phyloP scores from a whole-genome alignment of 108 stramenopile genomes.

The Stephanodiscus triporus region DNA sequence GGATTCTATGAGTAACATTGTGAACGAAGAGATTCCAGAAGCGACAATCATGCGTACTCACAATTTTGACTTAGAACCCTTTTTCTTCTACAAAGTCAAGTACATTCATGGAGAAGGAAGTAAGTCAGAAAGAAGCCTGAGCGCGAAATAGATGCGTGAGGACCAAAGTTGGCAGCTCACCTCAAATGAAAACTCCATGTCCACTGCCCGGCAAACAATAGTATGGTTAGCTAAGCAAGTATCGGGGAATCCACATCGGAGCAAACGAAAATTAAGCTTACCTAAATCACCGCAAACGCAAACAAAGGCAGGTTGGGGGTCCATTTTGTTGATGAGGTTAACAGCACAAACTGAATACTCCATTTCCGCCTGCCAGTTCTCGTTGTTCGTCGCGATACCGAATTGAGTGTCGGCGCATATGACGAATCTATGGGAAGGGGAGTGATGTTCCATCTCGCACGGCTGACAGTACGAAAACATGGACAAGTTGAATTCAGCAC shows the following conservation, averaged over 20 bases:
- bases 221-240: too few relatives aligned
- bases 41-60: not conserved
- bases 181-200: constrained; percentile 64
- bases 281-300: constrained; percentile 75
- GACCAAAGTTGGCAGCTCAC: too few relatives aligned
- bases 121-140: too few relatives aligned
- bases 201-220: too few relatives aligned
- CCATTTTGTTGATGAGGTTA: constrained; percentile 55
- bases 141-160: too few relatives aligned
- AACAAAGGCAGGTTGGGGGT: constrained; percentile 66
- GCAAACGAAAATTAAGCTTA: not conserved
- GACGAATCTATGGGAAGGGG: constrained; percentile 52
- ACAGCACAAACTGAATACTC: constrained; percentile 59
- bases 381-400: constrained; percentile 58
- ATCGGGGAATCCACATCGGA: not conserved
- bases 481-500: not conserved
- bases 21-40: not conserved
- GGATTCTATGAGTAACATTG: constrained; percentile 11
- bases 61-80: constrained; percentile 40
- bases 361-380: constrained; percentile 68
- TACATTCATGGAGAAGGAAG: too few relatives aligned
- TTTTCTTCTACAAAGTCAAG: too few relatives aligned
- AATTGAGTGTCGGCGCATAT: constrained; percentile 73
- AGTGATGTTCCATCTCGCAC: constrained; percentile 22
- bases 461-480: constrained; percentile 13